Evolutionary conservation across 2,329 filamentous ascomycete genomes (phyloP).

Genomic region (Neurospora crassa): DNA sequence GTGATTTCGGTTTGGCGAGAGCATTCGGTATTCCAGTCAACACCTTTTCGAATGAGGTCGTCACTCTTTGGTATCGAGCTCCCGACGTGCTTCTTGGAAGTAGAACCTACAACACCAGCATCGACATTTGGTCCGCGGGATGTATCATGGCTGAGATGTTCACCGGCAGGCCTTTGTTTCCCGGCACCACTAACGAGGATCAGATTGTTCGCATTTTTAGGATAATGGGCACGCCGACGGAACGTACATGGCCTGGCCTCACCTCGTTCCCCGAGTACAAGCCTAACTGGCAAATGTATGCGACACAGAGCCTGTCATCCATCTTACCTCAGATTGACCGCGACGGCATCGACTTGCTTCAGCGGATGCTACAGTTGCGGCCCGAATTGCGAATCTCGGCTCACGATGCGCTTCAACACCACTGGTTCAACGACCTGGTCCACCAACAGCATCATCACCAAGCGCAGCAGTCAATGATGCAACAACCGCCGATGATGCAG

Average conservation of each 20-base stretch:
- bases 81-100: slow-evolving; percentile 91
- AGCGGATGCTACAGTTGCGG: slow-evolving; percentile 83
- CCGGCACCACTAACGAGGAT: slow-evolving; percentile 96
- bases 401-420: slow-evolving; percentile 75
- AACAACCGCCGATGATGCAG: slow-evolving; percentile 12
- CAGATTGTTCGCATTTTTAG: slow-evolving; percentile 96
- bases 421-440: slow-evolving; percentile 77
- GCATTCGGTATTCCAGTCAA: slow-evolving; percentile 97
- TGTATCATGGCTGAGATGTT: slow-evolving; percentile 99
- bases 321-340: slow-evolving; percentile 88
- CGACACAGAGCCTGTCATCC: slow-evolving; percentile 77
- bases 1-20: slow-evolving; percentile 86
- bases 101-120: slow-evolving; percentile 97
- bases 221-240: slow-evolving; percentile 95
- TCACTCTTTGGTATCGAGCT: slow-evolving; percentile 94
- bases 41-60: slow-evolving; percentile 96
- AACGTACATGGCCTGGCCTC: slow-evolving; percentile 92
- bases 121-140: slow-evolving; percentile 97
- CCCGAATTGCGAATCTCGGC: slow-evolving; percentile 89
- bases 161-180: slow-evolving; percentile 88
- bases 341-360: slow-evolving; percentile 75
- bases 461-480: slow-evolving; percentile 17
- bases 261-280: slow-evolving; percentile 97
- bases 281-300: slow-evolving; percentile 85
- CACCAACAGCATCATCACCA: slow-evolving; percentile 43